Evolutionary conservation across 257 asterid species (phyloP).

Genomic region (Marsdenia floribunda): DNA sequence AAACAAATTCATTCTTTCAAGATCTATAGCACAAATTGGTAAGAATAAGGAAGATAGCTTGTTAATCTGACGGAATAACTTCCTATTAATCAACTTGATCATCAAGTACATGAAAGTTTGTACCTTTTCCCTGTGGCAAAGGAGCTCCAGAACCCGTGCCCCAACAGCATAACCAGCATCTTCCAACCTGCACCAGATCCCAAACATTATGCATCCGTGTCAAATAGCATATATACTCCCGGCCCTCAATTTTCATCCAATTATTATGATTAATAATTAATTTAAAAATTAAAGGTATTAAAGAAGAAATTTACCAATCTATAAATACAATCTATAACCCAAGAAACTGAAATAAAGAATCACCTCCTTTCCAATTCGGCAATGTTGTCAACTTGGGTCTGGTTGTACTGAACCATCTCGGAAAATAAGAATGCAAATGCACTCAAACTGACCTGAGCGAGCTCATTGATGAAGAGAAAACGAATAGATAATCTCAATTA

Average conservation of each 20-base stretch:
- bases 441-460: slow-evolving; percentile 29
- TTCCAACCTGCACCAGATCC: slow-evolving; percentile 51
- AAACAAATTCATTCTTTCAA: background rate
- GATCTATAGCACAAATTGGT: background rate
- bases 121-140: slow-evolving; percentile 83
- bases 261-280: background rate
- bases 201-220: background rate
- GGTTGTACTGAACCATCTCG: slow-evolving; percentile 93
- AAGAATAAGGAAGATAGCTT: background rate
- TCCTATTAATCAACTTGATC: background rate
- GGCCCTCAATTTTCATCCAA: background rate
- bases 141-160: slow-evolving; percentile 73
- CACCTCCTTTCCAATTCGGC: slow-evolving; percentile 42
- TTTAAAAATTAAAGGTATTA: background rate
- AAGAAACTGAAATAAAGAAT: background rate
- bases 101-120: slow-evolving; percentile 6
- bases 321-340: background rate
- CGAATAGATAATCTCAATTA: background rate
- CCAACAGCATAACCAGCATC: slow-evolving; percentile 87
- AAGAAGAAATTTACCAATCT: background rate
- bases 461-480: slow-evolving; percentile 49
- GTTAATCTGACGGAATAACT: background rate
- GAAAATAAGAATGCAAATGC: slow-evolving; percentile 86
- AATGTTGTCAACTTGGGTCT: slow-evolving; percentile 83
- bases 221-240: background rate